Conservation (phyloP, 352 stramenopile species). For the Phytophthora aleatoria region DNA sequence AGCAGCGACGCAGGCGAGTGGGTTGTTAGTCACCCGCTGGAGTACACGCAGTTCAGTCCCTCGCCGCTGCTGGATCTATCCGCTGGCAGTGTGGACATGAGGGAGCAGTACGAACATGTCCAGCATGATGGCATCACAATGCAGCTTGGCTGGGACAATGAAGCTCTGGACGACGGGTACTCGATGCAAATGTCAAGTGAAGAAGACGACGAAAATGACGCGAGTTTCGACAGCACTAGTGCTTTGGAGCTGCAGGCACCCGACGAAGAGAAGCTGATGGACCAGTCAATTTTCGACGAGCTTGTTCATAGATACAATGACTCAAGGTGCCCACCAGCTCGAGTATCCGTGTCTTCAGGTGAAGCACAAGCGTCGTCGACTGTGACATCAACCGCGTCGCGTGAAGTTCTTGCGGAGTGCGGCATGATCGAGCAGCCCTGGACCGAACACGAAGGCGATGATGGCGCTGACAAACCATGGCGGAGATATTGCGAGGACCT, state of each 20-base stretch:
- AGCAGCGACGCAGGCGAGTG: constrained; percentile 31
- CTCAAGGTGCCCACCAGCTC: constrained; percentile 9
- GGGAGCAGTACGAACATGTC: constrained; percentile 27
- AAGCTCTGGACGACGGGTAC: constrained; percentile 13
- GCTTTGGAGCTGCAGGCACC: constrained; percentile 31
- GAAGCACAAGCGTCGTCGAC: constrained; percentile 26
- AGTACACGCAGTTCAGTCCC: constrained; percentile 28
- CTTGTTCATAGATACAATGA: constrained; percentile 15
- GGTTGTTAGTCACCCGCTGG: constrained; percentile 18
- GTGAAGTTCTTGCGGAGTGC: constrained; percentile 18
- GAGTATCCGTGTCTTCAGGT: constrained; percentile 18
- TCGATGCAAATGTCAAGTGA: constrained; percentile 28
- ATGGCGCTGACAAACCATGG: constrained; percentile 56
- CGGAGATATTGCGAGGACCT: constrained; percentile 77
- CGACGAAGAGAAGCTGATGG: constrained; percentile 32
- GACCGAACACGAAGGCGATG: constrained; percentile 19
- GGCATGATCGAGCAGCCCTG: constrained; percentile 24
- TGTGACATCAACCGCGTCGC: constrained; percentile 18
- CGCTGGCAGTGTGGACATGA: constrained; percentile 33
- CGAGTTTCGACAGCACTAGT: constrained; percentile 38
- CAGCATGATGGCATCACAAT: constrained; percentile 17
- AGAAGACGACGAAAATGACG: constrained; percentile 22
- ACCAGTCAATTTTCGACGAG: constrained; percentile 26
- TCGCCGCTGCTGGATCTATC: constrained; percentile 29
- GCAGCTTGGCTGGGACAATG: constrained; percentile 25